phyloP scores from a whole-genome alignment of 176 grass and related monocot species.

The Carex pumila region DNA sequence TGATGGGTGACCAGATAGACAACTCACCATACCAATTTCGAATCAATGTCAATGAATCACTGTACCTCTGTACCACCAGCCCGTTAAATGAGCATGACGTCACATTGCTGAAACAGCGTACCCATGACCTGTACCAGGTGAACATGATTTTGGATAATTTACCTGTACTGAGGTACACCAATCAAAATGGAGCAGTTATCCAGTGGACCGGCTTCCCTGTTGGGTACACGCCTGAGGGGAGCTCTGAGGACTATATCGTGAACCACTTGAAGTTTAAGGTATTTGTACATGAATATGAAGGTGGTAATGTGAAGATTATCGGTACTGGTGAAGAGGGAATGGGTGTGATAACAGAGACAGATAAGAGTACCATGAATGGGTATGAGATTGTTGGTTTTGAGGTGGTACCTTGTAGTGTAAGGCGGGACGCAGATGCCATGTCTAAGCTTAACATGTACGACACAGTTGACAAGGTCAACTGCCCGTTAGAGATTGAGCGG shows the following conservation, averaged over 20 bases:
- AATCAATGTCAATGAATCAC: constrained; percentile 62
- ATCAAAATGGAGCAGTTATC: constrained; percentile 68
- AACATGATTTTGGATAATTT: constrained; percentile 92
- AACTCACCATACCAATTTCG: constrained; percentile 68
- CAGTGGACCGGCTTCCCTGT: constrained; percentile 91
- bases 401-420: constrained; percentile 74
- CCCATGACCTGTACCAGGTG: constrained; percentile 66
- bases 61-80: constrained; percentile 63
- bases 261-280: constrained; percentile 93
- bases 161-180: constrained; percentile 70
- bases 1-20: constrained; percentile 92
- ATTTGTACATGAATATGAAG: constrained; percentile 73
- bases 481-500: constrained; percentile 58
- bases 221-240: constrained; percentile 58
- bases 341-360: constrained; percentile 54
- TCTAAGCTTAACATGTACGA: constrained; percentile 62
- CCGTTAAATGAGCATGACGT: constrained; percentile 54
- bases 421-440: constrained; percentile 46
- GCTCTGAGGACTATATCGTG: constrained; percentile 54
- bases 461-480: constrained; percentile 48
- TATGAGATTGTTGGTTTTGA: constrained; percentile 84
- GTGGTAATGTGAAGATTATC: constrained; percentile 56
- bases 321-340: constrained; percentile 70
- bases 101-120: constrained; percentile 71
- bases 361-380: constrained; percentile 40